These are phyloP conservation scores for Phyllosticta capitalensis DNA, from an alignment of 2,329 filamentous ascomycete genomes.

Conservation along the genomic window DNA sequence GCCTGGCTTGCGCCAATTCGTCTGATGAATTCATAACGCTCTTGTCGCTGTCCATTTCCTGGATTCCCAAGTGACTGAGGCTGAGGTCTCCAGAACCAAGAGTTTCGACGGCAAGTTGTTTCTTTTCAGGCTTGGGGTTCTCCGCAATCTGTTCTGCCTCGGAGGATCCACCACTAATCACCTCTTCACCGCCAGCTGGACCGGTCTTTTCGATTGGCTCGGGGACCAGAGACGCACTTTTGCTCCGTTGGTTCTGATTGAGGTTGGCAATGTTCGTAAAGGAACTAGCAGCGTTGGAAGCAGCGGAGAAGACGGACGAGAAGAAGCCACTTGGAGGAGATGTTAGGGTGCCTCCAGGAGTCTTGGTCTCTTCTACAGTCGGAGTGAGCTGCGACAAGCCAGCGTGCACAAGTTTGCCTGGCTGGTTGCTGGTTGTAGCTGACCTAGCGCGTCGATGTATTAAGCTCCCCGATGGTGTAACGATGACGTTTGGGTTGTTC, in stretches of 20 bases:
- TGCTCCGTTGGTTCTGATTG: slow-evolving; percentile 39
- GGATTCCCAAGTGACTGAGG: slow-evolving; percentile 76
- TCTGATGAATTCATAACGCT: slow-evolving; percentile 51
- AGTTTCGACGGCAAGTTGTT: slow-evolving; percentile 72
- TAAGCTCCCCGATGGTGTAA: slow-evolving; percentile 59
- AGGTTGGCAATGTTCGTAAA: slow-evolving; percentile 53
- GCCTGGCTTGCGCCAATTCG: slow-evolving; percentile 37
- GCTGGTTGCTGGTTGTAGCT: slow-evolving; percentile 46
- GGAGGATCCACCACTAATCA: slow-evolving; percentile 25
- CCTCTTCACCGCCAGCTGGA: slow-evolving; percentile 31
- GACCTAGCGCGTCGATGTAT: slow-evolving; percentile 60
- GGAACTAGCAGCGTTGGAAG: slow-evolving; percentile 81
- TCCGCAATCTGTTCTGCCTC: slow-evolving; percentile 12
- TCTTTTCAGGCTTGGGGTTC: slow-evolving; percentile 27
- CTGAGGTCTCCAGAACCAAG: slow-evolving; percentile 83
- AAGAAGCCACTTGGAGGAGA: slow-evolving; percentile 62
- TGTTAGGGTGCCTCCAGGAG: slow-evolving; percentile 45
- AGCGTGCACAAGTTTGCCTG: slow-evolving; percentile 81
- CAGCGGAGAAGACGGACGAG: slow-evolving; percentile 83
- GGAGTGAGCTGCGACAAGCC: slow-evolving; percentile 59
- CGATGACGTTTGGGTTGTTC: slow-evolving; percentile 43
- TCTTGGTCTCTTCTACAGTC: slow-evolving; percentile 60
- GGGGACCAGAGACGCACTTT: slow-evolving; percentile 14
- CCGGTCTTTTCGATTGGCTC: slow-evolving; percentile 20
- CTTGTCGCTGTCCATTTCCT: slow-evolving; percentile 47